Conservation (phyloP, 2,329 filamentous ascomycete species). For the Talaromyces albobiverticillius region DNA sequence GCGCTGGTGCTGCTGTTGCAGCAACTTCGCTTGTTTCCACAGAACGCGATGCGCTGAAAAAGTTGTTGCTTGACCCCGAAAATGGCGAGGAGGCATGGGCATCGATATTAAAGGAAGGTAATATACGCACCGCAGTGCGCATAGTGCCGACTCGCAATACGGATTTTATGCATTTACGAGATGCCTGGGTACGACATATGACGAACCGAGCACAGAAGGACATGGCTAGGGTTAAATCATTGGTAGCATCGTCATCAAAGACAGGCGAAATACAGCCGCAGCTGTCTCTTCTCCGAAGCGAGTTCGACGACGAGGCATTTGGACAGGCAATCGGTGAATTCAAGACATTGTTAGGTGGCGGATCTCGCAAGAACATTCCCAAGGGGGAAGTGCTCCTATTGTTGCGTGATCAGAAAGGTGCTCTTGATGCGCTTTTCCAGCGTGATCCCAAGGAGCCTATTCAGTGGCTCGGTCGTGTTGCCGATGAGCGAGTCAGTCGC, state of each 20-base stretch:
- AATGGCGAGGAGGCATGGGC: conserved; percentile 73
- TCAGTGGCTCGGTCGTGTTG: conserved; percentile 66
- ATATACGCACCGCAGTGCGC: conserved; percentile 73
- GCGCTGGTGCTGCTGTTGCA: conserved; percentile 46
- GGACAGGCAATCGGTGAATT: conserved; percentile 72
- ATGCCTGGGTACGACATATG: conserved; percentile 85
- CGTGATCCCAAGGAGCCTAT: conserved; percentile 46
- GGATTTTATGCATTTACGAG: conserved; percentile 87
- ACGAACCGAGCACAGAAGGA: conserved; percentile 65
- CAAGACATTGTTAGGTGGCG: conserved; percentile 75
- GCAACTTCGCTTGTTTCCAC: conserved; percentile 79
- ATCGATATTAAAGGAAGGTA: conserved; percentile 61
- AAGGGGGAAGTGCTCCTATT: conserved; percentile 78
- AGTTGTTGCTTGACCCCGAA: conserved; percentile 65
- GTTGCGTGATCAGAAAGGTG: conserved; percentile 63
- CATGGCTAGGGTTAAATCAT: conserved; percentile 46
- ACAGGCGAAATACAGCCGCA: no score
- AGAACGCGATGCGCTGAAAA: conserved; percentile 73
- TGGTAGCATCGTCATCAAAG: no score
- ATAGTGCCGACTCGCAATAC: conserved; percentile 91
- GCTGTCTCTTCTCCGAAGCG: conserved; percentile 21
- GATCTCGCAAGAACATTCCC: conserved; percentile 63
- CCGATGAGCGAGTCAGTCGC: conserved; percentile 75
- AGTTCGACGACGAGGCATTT: conserved; percentile 72
- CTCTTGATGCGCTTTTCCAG: conserved; percentile 65